Evolutionary conservation across 2,329 filamentous ascomycete genomes (phyloP), one percentile per base, ranked within the genome.

Genomic region (Colletotrichum ledebouriae): DNA sequence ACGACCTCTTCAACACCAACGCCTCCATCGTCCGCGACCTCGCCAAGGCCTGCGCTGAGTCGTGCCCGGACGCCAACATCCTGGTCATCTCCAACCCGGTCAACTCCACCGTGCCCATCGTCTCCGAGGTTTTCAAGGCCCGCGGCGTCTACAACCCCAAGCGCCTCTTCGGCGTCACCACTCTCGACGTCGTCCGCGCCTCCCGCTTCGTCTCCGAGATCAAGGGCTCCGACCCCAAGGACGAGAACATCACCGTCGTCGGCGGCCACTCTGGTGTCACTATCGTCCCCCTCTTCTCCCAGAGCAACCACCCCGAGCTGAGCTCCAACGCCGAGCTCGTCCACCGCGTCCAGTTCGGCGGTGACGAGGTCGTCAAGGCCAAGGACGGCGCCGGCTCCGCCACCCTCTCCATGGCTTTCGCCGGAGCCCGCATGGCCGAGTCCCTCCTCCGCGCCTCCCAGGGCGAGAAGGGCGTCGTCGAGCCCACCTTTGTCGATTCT

Each of bases 1-100:
- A 99, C 85, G 95, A 99, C 82, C 92, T 99, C 73, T 99, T 99
- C 94, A 98, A 98, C 91, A 99, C 95, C 89, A 99, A 99, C 84
- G 96, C 96, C 83, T 97, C 94, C 81, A 99, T 99, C 82, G 96
- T 99, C 81, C 94, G 95, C 79, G 96, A 98, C 84, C 90, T 99
- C 74, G 94, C 95, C 85, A 97, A 97, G 90, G 94, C 94, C 77
- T 90, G 90, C 79, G 96, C 96, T 78, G 90, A 97, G 78, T 89
- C 93, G 75, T 89, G 91, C 79, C 96, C 96, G 77, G 88, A 98
- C 73, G 96, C 96, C 83, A 97, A 97, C 86, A 88, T 98, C 82
- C 90, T 98, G 80, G 90, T 99, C 87, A 99, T 99, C 85, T 90
- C 94, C 84, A 99, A 99, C 91, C 96, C 96, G 71, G 94, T 99